Evolutionary conservation across 139 green algal genomes (phyloP).

Genomic region (Diplosphaera chodatii): DNA sequence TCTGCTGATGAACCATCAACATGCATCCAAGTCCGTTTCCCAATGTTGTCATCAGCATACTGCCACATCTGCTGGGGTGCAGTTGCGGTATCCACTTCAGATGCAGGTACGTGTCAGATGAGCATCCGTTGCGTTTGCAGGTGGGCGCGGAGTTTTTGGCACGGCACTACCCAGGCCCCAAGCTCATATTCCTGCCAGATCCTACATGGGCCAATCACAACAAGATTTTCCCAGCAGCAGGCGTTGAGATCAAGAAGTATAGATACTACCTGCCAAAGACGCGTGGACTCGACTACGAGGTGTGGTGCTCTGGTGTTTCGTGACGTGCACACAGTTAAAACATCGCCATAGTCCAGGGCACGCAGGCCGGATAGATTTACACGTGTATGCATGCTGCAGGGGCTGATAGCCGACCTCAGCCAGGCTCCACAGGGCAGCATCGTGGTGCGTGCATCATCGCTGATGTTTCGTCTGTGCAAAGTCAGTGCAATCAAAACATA

Average conservation of each 20-base stretch:
- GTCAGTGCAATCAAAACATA: too few species aligned
- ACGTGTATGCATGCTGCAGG: too few species aligned
- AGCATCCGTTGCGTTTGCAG: not conserved
- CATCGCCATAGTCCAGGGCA: too few species aligned
- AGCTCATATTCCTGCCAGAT: constrained; percentile 60
- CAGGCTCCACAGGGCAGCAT: not conserved
- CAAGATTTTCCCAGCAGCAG: constrained; percentile 67
- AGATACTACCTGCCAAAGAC: constrained; percentile 84
- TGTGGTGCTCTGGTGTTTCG: constrained; percentile 16
- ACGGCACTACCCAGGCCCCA: constrained; percentile 42
- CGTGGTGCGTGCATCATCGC: not conserved
- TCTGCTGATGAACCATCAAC: too few species aligned
- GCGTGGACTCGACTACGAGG: constrained; percentile 75
- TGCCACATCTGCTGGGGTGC: not conserved
- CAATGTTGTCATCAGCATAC: not conserved
- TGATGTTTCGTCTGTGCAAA: too few species aligned
- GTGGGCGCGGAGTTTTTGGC: constrained; percentile 71
- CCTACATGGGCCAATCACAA: constrained; percentile 81
- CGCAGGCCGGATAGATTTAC: not conserved
- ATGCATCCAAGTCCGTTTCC: too few species aligned
- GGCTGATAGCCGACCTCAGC: constrained; percentile 30
- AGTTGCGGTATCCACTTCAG: too few species aligned
- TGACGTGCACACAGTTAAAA: too few species aligned
- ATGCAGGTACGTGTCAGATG: too few species aligned
- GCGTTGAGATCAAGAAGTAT: constrained; percentile 39